Base-by-base conservation (phyloP, 257 asterid genomes). In the Eustoma russellianum region DNA sequence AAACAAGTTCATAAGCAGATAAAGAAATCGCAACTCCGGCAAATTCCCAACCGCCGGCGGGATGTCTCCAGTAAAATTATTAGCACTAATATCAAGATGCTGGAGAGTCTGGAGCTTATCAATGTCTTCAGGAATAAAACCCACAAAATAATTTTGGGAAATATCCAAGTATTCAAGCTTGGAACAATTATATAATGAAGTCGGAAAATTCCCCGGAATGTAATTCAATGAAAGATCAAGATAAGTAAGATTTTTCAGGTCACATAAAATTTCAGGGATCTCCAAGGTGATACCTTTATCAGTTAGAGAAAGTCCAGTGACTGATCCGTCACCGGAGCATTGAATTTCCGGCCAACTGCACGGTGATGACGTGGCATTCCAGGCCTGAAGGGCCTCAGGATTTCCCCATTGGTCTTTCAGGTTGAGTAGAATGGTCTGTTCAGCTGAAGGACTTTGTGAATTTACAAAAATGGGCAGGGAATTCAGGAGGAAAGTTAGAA, bases 41-140 rank as follows among this genome's bases (percentile, higher is more conserved):
- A 90, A 55, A 33, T 77, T 82, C 8, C 94, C 98, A 46, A 86
- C 62, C 6, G 61, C 59, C 57, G 82, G 75, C 17, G 98, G 98
- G 47, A 90, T 60, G 53, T 83, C 69, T n/a, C 96, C 98, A 62
- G 85, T 74, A 85, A 90, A 75, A 60, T 86, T 82, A 63, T 90
- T 90, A 11, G 59, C 77, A 52, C 79, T 47, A 55, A 90, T 64
- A 38, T 83, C 80, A 54, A 90, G 79, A 62, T 60, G 16, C 18
- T 55, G 66, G 9, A 90, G 83, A 17, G 70, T 56, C 13, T 47
- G 33, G 38, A 90, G 76, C 71, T 46, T 53, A 67, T 75, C 75
- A 8, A 90, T 75, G 13, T 65, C 71, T 40, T 51, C 63, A 53
- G 96, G 94, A 59, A 90, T 70, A 33, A 62, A 45, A 55, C 95